These are phyloP conservation scores for Torulaspora indica DNA, from an alignment of 805 yeast genomes.

Conservation along the genomic window DNA sequence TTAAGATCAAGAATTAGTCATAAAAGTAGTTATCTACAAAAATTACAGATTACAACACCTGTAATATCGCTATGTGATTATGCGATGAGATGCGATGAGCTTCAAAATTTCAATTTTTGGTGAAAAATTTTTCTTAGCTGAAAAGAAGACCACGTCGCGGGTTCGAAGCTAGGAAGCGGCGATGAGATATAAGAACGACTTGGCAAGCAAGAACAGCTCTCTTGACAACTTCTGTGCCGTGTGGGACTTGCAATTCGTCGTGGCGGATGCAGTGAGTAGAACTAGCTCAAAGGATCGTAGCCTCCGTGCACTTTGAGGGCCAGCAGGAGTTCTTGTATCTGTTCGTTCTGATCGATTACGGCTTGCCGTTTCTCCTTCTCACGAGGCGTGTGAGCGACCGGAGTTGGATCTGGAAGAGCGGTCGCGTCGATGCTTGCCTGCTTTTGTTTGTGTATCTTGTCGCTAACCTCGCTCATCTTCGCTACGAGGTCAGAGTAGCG, in stretches of 20 bases:
- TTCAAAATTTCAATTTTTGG: conserved; percentile 6
- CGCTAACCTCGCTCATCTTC: conserved; percentile 4
- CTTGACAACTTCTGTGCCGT: too few relatives aligned
- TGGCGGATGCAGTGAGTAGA: too few relatives aligned
- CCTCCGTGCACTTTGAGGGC: conserved; percentile 25
- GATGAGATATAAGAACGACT: neutral
- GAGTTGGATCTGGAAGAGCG: neutral
- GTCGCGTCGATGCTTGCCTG: neutral
- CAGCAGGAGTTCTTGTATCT: conserved; percentile 17
- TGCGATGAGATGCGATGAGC: conserved; percentile 16
- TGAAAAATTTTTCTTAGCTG: neutral
- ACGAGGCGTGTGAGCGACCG: neutral
- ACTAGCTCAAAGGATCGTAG: conserved; percentile 11
- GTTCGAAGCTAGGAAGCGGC: neutral
- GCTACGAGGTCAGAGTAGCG: conserved; percentile 3
- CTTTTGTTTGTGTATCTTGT: conserved; percentile 1
- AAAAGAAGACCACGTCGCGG: neutral
- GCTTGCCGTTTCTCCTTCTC: neutral
- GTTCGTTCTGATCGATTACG: conserved; percentile 15
- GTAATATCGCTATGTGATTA: neutral
- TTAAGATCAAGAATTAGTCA: conserved; percentile 4
- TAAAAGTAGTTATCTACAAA: neutral
- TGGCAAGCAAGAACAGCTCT: too few relatives aligned
- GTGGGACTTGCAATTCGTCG: too few relatives aligned
- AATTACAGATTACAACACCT: too few relatives aligned